Percentiles rank a stretch among this genome's conserved stretches.
phyloP scores from a whole-genome alignment of 352 stramenopile genomes.

The Globisporangium iwayamae region DNA sequence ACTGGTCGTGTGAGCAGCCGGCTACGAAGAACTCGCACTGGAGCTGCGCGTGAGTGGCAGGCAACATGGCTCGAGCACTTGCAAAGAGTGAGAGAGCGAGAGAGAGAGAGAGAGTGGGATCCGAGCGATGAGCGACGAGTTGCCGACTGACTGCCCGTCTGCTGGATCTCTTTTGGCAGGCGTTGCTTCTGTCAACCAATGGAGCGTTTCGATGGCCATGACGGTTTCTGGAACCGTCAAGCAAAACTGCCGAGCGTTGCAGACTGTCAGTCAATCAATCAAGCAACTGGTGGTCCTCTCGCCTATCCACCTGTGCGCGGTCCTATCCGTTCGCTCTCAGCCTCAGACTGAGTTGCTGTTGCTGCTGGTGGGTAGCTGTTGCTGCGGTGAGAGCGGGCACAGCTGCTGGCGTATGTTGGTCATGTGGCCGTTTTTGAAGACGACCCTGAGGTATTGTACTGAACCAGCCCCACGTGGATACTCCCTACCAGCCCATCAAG shows the following conservation, averaged over 20 bases:
- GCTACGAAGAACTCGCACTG: constrained; percentile 29
- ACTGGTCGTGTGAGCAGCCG: constrained; percentile 21
- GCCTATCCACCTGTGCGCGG: background rate
- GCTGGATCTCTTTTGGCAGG: background rate
- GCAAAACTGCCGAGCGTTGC: background rate
- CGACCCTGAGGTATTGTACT: background rate
- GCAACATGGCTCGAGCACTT: background rate
- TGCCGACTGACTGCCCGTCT: background rate
- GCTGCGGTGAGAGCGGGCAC: no score
- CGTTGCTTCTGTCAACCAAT: background rate
- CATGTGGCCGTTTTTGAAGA: background rate
- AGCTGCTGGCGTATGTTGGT: background rate
- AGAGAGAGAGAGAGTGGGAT: background rate
- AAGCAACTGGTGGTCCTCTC: background rate
- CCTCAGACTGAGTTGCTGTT: background rate
- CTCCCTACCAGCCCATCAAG: background rate
- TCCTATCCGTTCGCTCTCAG: background rate
- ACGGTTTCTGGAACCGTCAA: background rate
- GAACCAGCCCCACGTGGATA: background rate
- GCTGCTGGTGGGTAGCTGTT: no score
- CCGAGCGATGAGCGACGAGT: background rate
- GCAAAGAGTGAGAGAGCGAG: background rate
- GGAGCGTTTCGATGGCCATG: background rate
- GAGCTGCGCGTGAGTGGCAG: background rate
- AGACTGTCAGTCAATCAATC: background rate